phyloP scores from a whole-genome alignment of 2,329 filamentous ascomycete genomes.

The Dothistroma pini region DNA sequence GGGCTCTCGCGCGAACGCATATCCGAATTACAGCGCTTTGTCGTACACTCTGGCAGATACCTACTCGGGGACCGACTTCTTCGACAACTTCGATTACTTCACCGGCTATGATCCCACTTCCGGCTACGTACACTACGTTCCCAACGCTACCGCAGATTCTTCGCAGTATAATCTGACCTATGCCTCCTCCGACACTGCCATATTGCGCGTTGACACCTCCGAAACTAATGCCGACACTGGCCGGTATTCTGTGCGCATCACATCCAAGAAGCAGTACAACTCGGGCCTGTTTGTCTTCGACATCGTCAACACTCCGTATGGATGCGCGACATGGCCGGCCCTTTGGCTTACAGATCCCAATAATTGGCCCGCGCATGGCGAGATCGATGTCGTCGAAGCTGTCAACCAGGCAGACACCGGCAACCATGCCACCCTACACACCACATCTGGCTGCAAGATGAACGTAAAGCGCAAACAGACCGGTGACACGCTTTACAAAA shows the following conservation, averaged over 20 bases:
- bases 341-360: conserved; percentile 44
- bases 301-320: conserved; percentile 34
- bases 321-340: conserved; percentile 39
- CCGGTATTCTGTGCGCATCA: conserved; percentile 35
- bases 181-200: conserved; percentile 26
- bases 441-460: conserved; percentile 32
- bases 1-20: conserved; percentile 21
- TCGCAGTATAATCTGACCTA: conserved; percentile 32
- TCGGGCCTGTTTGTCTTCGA: conserved; percentile 39
- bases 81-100: conserved; percentile 49
- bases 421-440: conserved; percentile 32
- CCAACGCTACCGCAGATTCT: conserved; percentile 21
- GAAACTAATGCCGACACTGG: conserved; percentile 29
- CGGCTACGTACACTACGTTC: conserved; percentile 49
- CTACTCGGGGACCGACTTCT: conserved; percentile 46
- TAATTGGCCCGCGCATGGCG: conserved; percentile 35
- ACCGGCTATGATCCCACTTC: conserved; percentile 39
- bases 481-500: conserved; percentile 26
- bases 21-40: conserved; percentile 30
- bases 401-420: conserved; percentile 31
- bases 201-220: conserved; percentile 29
- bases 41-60: conserved; percentile 29
- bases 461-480: conserved; percentile 31
- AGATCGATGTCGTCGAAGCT: conserved; percentile 35
- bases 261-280: conserved; percentile 36